Conservation (phyloP, 805 yeast genomes). For the Metschnikowia kunwiensis region DNA sequence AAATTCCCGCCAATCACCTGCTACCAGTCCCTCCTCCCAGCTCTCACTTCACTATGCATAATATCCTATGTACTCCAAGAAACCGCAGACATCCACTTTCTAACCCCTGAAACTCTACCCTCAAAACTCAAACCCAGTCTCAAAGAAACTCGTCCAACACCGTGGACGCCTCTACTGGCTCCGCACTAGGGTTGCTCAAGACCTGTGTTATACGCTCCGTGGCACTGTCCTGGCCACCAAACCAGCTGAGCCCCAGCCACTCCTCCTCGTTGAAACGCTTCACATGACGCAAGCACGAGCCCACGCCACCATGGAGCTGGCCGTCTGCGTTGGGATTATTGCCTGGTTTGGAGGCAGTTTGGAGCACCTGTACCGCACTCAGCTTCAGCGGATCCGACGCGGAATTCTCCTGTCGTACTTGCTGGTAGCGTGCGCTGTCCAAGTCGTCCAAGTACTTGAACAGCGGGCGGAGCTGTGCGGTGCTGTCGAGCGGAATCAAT, state of each 20-base stretch:
- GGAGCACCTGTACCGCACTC: slow-evolving; percentile 39
- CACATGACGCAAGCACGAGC: slow-evolving; percentile 38
- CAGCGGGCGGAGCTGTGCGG: slow-evolving; percentile 77
- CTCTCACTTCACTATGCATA: no score
- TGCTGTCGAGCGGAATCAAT: slow-evolving; percentile 60
- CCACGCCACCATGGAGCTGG: slow-evolving; percentile 30
- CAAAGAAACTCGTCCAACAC: slow-evolving; percentile 23
- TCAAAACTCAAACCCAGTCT: no score
- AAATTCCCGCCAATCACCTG: no score
- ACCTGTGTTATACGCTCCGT: slow-evolving; percentile 17
- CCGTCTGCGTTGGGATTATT: slow-evolving; percentile 24
- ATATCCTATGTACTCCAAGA: no score
- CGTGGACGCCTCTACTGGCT: slow-evolving; percentile 12
- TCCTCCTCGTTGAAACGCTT: slow-evolving; percentile 41
- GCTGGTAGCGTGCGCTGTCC: slow-evolving; percentile 43
- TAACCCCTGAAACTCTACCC: no score
- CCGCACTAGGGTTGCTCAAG: slow-evolving; percentile 19
- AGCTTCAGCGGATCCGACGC: slow-evolving; percentile 14
- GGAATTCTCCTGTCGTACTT: slow-evolving; percentile 36
- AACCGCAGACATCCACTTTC: neutral
- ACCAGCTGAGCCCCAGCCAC: slow-evolving; percentile 37
- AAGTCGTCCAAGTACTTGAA: slow-evolving; percentile 73
- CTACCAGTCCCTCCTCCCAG: no score
- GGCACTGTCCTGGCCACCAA: slow-evolving; percentile 16
- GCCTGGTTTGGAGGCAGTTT: slow-evolving; percentile 36